These are phyloP conservation scores for Penicillium canariense DNA, from an alignment of 495 filamentous ascomycete genomes.

Conservation along the genomic window DNA sequence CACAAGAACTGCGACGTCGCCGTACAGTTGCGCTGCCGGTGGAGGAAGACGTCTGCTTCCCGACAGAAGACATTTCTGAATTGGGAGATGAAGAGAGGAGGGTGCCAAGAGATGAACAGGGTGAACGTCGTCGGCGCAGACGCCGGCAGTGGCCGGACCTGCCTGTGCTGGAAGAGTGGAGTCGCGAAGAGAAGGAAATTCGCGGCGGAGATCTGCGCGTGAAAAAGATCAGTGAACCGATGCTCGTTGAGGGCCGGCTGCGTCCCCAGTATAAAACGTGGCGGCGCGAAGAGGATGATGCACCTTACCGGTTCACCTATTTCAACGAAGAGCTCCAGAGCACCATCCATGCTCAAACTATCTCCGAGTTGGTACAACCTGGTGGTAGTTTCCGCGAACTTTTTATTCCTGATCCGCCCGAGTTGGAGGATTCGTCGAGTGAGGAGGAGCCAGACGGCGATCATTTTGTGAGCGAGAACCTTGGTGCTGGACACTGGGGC, in stretches of 20 bases:
- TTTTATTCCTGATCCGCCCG: slow-evolving; percentile 72
- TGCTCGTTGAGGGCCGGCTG: slow-evolving; percentile 83
- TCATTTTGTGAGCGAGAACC: slow-evolving; percentile 12
- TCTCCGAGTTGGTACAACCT: slow-evolving; percentile 85
- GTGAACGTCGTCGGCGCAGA: slow-evolving; percentile 54
- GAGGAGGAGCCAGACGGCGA: slow-evolving; percentile 56
- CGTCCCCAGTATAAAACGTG: slow-evolving; percentile 76
- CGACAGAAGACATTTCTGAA: slow-evolving; percentile 72
- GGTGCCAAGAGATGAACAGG: slow-evolving; percentile 37
- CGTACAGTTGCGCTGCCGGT: slow-evolving; percentile 55
- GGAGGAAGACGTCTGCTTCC: slow-evolving; percentile 92
- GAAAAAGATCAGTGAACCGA: slow-evolving; percentile 90
- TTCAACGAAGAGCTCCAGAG: slow-evolving; percentile 95
- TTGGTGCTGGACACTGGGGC: slow-evolving; percentile 1
- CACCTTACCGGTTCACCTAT: slow-evolving; percentile 93
- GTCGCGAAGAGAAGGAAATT: slow-evolving; percentile 83
- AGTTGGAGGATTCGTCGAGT: slow-evolving; percentile 61
- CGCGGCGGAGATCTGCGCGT: slow-evolving; percentile 80
- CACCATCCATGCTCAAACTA: slow-evolving; percentile 92
- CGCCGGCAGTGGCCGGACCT: slow-evolving; percentile 66
- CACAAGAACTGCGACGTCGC: slow-evolving; percentile 45
- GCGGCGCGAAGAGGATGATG: slow-evolving; percentile 86
- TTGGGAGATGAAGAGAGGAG: slow-evolving; percentile 66
- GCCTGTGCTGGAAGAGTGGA: slow-evolving; percentile 84
- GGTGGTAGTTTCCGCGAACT: slow-evolving; percentile 80